phyloP scores from a whole-genome alignment of 495 filamentous ascomycete genomes.

The Penicillium dipodomyicola region DNA sequence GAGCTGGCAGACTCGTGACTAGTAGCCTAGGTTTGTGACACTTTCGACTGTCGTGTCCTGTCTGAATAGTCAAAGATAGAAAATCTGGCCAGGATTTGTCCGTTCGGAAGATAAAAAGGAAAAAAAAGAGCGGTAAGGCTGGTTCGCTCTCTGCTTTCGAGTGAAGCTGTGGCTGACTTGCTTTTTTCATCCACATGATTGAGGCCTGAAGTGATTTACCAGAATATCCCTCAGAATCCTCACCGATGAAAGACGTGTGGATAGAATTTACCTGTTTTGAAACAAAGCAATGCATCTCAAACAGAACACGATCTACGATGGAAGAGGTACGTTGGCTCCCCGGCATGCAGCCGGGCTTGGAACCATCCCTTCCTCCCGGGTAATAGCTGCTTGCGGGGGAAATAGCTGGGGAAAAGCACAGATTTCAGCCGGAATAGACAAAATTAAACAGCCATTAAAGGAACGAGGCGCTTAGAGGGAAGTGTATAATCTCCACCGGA shows the following conservation, averaged over 20 bases:
- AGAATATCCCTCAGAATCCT: not conserved
- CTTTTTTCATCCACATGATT: constrained; percentile 4
- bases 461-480: constrained; percentile 3
- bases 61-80: constrained; percentile 13
- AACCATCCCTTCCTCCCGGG: constrained; percentile 26
- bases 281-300: constrained; percentile 6
- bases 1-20: constrained; percentile 33
- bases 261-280: constrained; percentile 3
- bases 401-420: constrained; percentile 1
- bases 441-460: constrained; percentile 5
- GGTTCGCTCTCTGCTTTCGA: not conserved
- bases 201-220: not conserved
- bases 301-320: constrained; percentile 14
- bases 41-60: constrained; percentile 22
- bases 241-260: not conserved
- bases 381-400: constrained; percentile 20
- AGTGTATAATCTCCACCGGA: constrained; percentile 2
- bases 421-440: not conserved
- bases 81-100: constrained; percentile 21
- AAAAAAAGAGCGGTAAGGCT: constrained; percentile 22
- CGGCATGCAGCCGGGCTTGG: constrained; percentile 25
- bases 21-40: constrained; percentile 25
- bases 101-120: constrained; percentile 28
- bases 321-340: constrained; percentile 24
- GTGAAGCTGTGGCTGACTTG: constrained; percentile 4